phyloP scores from a whole-genome alignment of 2,329 filamentous ascomycete species.

The Lachnellula arida region DNA sequence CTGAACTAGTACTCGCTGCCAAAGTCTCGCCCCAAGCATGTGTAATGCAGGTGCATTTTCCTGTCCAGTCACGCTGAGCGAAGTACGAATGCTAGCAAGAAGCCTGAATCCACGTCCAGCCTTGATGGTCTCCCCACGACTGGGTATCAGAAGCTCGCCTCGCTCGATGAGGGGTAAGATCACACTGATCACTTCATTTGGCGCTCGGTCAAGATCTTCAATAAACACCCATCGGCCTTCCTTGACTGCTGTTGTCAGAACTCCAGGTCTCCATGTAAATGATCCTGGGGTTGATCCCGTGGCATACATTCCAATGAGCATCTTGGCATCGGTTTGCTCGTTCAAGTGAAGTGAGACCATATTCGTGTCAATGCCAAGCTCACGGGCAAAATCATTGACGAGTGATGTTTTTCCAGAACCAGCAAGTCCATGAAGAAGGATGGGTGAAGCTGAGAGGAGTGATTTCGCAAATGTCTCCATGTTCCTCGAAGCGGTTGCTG shows the following conservation, averaged over 20 bases:
- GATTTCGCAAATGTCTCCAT: constrained; percentile 63
- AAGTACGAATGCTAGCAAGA: constrained; percentile 83
- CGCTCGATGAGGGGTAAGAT: constrained; percentile 89
- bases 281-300: constrained; percentile 82
- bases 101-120: constrained; percentile 84
- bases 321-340: constrained; percentile 96
- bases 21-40: constrained; percentile 80
- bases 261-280: constrained; percentile 88
- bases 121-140: constrained; percentile 77
- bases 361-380: constrained; percentile 70
- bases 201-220: constrained; percentile 92
- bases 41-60: constrained; percentile 61
- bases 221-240: constrained; percentile 97
- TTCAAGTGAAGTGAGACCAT: constrained; percentile 96
- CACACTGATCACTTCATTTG: constrained; percentile 90
- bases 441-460: constrained; percentile 63
- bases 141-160: constrained; percentile 85
- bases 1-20: constrained; percentile 70
- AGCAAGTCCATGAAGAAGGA: constrained; percentile 76
- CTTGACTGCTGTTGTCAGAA: constrained; percentile 86
- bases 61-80: constrained; percentile 60
- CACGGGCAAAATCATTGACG: constrained; percentile 74
- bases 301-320: constrained; percentile 90
- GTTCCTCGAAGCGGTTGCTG: constrained; percentile 68
- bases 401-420: constrained; percentile 89